Base-by-base conservation (phyloP, 352 stramenopile genomes). In the Thraustochytrium sp. region DNA sequence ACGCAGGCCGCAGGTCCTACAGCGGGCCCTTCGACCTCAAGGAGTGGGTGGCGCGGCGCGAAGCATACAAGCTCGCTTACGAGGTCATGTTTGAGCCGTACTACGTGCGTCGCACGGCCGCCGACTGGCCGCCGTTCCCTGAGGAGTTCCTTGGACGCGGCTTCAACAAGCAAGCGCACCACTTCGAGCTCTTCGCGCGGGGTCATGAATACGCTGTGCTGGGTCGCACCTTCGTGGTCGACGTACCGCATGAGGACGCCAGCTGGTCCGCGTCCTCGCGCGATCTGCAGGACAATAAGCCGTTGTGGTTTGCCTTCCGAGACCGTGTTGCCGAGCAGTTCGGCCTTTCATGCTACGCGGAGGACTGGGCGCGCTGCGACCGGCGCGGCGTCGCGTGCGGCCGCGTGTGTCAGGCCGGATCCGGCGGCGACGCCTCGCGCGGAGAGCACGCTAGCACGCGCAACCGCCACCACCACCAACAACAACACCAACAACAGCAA, bases 1-100 rank as follows among this genome's bases (percentile, higher is more conserved):
- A 80, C 53, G 13, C 13, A 3, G 51, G 34, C 8, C 13, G 63
- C 3, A 23, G 68, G 37, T 55, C 34, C 23, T 80, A 80, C 29
- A 63, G 44, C 26, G 68, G 68, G 11, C 68, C 68, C 13, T 80
- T 80, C 34, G 23, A 38, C 16, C 68, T 75, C 49, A 26, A 23
- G 3, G 68, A 80, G 31, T 80, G 68, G 68, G 23, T 72, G 23
- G 11, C 16, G n/a, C 34, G 68, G 4, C 31, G 53, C 23, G 42
- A 68, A 2, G 48, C 68, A 3, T 80, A 63, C 34, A 29, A 40
- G n/a, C 36, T 80, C 13, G 9, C 8, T 42, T 80, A 80, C 46
- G 68, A 80, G 51, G 68, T 80, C 34, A 80, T 80, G 68, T 80
- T 80, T 26, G 68, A 80, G 68, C 68, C 68, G 21, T 80, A 80